Base-by-base conservation (phyloP, 1,139 yeast genomes). In the Protomyces inouyei region DNA sequence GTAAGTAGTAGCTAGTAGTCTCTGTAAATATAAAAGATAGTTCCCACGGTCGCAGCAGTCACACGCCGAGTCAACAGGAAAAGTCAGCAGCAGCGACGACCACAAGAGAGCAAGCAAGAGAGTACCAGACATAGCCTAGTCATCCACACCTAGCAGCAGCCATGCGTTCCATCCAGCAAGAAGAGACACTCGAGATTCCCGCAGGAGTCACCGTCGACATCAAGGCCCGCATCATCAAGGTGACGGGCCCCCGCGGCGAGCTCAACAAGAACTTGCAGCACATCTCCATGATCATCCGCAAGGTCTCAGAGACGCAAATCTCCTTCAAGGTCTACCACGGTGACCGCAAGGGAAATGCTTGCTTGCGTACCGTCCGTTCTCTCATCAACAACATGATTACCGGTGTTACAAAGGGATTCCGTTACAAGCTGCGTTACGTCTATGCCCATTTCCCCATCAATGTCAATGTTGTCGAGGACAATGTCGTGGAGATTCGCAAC, bases 381-480 rank as follows among this genome's bases (percentile, higher is more conserved):
- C 83, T 93, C 78, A 84, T 93, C 76, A 79, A 90, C 78, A 93
- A 95, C 90, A 81, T 93, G 86, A 82, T 93, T 83, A 89, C 89
- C 73, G 98, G 99, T 88, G 98, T 93, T 78, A 93, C 98, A 80
- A 87, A 53, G 61, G 70, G 98, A 81, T 93, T 83, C 96, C 86
- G 88, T 83, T 93, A 93, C 95, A 93, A 93, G 91, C 87, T 93
- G 97, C 90, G 98, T 85, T 92, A 91, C 81, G 98, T 93, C 73
- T 95, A 93, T 79, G 99, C 98, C 87, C 98, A 95, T 89, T 93
- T 93, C 96, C 99, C 98, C 80, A 95, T 95, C 83, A 93, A 95
- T 82, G 97, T 93, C 74, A 93, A 92, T 85, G 87, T 89, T 74
- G 80, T 83, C 75, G 92, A 91, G 76, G 81, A 84, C 70, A 80